Conservation (phyloP, 179 eudicot genomes). For the Amaranthus tricolor region DNA sequence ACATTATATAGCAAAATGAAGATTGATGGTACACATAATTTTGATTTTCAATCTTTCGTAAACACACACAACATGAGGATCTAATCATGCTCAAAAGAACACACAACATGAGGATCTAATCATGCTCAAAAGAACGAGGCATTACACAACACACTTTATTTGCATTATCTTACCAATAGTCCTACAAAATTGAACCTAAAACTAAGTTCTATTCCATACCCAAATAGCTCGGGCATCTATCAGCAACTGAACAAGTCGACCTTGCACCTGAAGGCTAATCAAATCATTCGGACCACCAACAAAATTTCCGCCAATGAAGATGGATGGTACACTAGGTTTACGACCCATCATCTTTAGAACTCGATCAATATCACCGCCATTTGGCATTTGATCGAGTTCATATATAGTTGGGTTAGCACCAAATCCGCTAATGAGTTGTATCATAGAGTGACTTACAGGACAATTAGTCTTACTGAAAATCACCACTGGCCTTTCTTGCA, state of each 20-base stretch:
- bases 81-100: too few relatives aligned
- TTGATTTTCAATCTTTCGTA: too few relatives aligned
- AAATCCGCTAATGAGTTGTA: slow-evolving; percentile 38
- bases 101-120: too few relatives aligned
- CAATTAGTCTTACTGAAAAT: slow-evolving; percentile 49
- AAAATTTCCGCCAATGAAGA: slow-evolving; percentile 51
- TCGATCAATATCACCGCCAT: slow-evolving; percentile 43
- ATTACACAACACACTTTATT: too few relatives aligned
- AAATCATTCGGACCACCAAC: slow-evolving; percentile 64
- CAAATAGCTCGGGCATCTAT: slow-evolving; percentile 53
- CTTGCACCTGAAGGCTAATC: slow-evolving; percentile 57
- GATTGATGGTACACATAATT: too few relatives aligned
- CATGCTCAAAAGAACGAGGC: too few relatives aligned
- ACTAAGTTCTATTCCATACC: slow-evolving; percentile 33
- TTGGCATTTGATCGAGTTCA: slow-evolving; percentile 51
- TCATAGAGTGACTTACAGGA: slow-evolving; percentile 49
- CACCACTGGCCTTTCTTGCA: slow-evolving; percentile 43
- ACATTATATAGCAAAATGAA: too few relatives aligned
- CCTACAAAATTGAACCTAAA: too few relatives aligned
- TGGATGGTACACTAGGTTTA: slow-evolving; percentile 36
- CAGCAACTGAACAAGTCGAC: slow-evolving; percentile 46
- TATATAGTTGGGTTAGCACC: slow-evolving; percentile 55
- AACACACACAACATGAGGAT: too few relatives aligned
- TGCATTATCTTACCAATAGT: too few relatives aligned
- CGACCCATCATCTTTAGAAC: slow-evolving; percentile 39